These are phyloP conservation scores for Acacia crassicarpa DNA, from an alignment of 306 rosid species.

Conservation along the genomic window DNA sequence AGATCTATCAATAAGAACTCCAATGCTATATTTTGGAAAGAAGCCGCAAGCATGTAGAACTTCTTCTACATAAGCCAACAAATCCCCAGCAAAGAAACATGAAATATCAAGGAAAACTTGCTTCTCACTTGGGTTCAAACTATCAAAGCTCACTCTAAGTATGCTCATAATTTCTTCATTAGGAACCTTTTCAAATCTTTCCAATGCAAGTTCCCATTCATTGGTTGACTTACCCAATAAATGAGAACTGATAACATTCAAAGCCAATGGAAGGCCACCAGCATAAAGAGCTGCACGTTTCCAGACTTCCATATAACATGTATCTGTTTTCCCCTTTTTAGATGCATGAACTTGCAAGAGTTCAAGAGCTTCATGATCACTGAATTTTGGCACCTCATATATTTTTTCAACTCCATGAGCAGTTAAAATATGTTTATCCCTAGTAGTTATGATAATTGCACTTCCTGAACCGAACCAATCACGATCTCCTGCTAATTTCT, in stretches of 20 bases:
- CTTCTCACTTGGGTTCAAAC: slow-evolving; percentile 2
- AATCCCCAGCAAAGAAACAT: slow-evolving; percentile 17
- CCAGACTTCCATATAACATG: background rate
- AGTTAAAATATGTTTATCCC: background rate
- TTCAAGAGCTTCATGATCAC: background rate
- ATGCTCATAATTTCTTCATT: background rate
- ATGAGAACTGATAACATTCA: slow-evolving; percentile 16
- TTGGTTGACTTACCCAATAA: background rate
- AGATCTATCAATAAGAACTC: slow-evolving; percentile 2
- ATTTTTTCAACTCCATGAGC: slow-evolving; percentile 13
- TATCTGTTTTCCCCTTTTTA: too few relatives aligned
- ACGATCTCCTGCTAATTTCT: background rate
- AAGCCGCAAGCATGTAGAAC: slow-evolving; percentile 19
- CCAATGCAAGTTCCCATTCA: slow-evolving; percentile 13
- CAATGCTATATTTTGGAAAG: slow-evolving; percentile 7
- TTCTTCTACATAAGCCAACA: slow-evolving; percentile 16
- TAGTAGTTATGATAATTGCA: slow-evolving; percentile 11
- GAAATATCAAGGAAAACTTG: background rate
- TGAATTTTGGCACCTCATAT: background rate
- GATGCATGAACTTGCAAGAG: background rate
- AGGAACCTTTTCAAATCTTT: slow-evolving; percentile 4
- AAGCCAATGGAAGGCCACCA: background rate
- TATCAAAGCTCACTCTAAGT: slow-evolving; percentile 17
- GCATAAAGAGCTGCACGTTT: background rate
- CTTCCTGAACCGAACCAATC: slow-evolving; percentile 12